phyloP scores from a whole-genome alignment of 2,329 filamentous ascomycete genomes.

The Falciphora oryzae region DNA sequence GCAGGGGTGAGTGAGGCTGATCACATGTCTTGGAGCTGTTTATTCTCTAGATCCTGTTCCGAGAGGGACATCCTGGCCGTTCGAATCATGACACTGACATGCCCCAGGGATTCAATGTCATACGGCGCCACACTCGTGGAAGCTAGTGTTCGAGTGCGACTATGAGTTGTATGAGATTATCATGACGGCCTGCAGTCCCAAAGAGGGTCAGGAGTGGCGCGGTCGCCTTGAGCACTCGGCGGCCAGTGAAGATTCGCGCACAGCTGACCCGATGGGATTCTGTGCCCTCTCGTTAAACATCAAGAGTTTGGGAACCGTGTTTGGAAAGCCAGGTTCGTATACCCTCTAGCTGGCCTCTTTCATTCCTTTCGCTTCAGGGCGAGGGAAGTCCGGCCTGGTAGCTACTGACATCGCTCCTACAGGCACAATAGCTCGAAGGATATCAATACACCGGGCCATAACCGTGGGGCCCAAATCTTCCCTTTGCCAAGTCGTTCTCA shows the following conservation, averaged over 20 bases:
- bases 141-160: slow-evolving; percentile 74
- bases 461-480: slow-evolving; percentile 65
- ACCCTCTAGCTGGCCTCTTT: not conserved
- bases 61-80: not conserved
- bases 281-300: slow-evolving; percentile 65
- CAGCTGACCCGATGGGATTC: slow-evolving; percentile 44
- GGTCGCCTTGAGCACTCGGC: slow-evolving; percentile 52
- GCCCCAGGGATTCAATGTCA: slow-evolving; percentile 75
- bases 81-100: slow-evolving; percentile 7
- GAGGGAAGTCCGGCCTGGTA: not conserved
- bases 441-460: slow-evolving; percentile 75
- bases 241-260: slow-evolving; percentile 41
- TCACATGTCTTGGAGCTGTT: no score
- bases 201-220: slow-evolving; percentile 78
- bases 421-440: slow-evolving; percentile 59
- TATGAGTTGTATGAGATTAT: slow-evolving; percentile 78
- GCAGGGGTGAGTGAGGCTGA: slow-evolving; percentile 49
- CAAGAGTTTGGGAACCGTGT: slow-evolving; percentile 67
- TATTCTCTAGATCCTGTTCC: no score
- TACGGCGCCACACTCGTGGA: slow-evolving; percentile 85
- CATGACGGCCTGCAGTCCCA: slow-evolving; percentile 75
- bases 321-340: slow-evolving; percentile 61
- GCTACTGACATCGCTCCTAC: slow-evolving; percentile 10
- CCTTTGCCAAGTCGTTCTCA: slow-evolving; percentile 74
- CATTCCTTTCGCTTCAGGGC: not conserved